phyloP scores from a whole-genome alignment of 2,329 filamentous ascomycete genomes.

The Neoascochyta sp. region DNA sequence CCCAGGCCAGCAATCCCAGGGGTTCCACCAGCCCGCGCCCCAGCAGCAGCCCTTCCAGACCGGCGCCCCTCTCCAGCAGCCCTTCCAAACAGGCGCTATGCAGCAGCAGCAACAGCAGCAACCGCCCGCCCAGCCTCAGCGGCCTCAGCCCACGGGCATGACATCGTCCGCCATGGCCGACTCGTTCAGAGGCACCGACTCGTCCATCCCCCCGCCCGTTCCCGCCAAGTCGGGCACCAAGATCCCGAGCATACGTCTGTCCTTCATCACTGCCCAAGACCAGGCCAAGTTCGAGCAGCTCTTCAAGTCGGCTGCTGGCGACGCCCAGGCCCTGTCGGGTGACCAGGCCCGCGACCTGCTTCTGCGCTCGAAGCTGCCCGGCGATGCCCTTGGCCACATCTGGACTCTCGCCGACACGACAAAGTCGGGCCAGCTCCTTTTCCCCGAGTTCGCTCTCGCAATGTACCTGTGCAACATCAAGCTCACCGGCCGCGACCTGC shows the following conservation, averaged over 20 bases:
- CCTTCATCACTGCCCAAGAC: slow-evolving; percentile 92
- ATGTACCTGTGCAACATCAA: slow-evolving; percentile 98
- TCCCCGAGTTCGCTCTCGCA: slow-evolving; percentile 93
- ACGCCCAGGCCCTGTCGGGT: slow-evolving; percentile 77
- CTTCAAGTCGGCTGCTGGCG: slow-evolving; percentile 91
- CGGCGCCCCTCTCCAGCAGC: slow-evolving; percentile 53
- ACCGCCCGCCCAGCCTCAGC: slow-evolving; percentile 44
- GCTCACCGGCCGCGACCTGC: slow-evolving; percentile 80
- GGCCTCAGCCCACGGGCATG: slow-evolving; percentile 56
- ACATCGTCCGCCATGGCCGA: slow-evolving; percentile 63
- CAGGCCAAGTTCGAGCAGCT: slow-evolving; percentile 96
- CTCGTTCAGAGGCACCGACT: slow-evolving; percentile 51
- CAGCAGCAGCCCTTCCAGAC: slow-evolving; percentile 40
- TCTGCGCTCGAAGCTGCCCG: slow-evolving; percentile 80
- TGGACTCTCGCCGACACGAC: slow-evolving; percentile 96
- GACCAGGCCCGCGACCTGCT: slow-evolving; percentile 90
- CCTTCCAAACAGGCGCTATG: slow-evolving; percentile 53
- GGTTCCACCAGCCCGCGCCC: slow-evolving; percentile 54
- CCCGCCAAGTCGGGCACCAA: slow-evolving; percentile 64
- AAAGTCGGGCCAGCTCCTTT: slow-evolving; percentile 90
- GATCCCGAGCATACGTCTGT: slow-evolving; percentile 90
- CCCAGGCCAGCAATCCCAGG: slow-evolving; percentile 41
- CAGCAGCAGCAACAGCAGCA: slow-evolving; percentile 61
- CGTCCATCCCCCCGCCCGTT: slow-evolving; percentile 54
- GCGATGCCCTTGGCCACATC: slow-evolving; percentile 84